A percentile compares a stretch with the other conserved stretches of the same genome.
Conservation (phyloP, 176 grass and related monocot species). For the Puccinellia tenuiflora region DNA sequence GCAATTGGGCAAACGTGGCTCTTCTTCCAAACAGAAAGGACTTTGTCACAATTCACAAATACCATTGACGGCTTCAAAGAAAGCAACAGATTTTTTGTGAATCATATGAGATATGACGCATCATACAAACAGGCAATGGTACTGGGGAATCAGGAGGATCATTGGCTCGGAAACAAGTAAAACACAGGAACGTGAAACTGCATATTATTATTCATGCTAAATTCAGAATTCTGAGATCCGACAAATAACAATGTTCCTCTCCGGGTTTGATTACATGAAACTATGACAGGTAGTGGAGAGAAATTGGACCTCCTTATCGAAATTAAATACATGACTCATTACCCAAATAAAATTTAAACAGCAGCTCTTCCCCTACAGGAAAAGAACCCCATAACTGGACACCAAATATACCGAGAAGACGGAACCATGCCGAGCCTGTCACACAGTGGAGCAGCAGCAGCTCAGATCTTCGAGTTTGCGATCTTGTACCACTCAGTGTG, state of each 20-base stretch:
- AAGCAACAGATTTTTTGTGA: background rate
- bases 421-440: background rate
- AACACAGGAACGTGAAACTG: slow-evolving; percentile 5
- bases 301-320: background rate
- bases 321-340: background rate
- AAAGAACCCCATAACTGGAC: background rate
- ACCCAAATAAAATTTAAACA: background rate
- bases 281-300: background rate
- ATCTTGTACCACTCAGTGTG: slow-evolving; percentile 87
- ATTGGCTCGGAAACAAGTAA: background rate
- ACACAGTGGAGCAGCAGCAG: background rate
- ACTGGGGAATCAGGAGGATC: background rate
- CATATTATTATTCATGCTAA: slow-evolving; percentile 34
- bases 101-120: background rate
- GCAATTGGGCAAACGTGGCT: no score
- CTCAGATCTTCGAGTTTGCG: slow-evolving; percentile 56
- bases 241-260: slow-evolving; percentile 21
- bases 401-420: background rate
- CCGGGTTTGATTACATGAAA: slow-evolving; percentile 6
- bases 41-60: no score
- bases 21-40: no score
- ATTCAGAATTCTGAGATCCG: background rate
- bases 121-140: background rate
- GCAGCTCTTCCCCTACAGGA: slow-evolving; percentile 6
- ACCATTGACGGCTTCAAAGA: background rate